Evolutionary conservation across 805 yeast genomes (phyloP).

Genomic region (Metschnikowia picachoensis): DNA sequence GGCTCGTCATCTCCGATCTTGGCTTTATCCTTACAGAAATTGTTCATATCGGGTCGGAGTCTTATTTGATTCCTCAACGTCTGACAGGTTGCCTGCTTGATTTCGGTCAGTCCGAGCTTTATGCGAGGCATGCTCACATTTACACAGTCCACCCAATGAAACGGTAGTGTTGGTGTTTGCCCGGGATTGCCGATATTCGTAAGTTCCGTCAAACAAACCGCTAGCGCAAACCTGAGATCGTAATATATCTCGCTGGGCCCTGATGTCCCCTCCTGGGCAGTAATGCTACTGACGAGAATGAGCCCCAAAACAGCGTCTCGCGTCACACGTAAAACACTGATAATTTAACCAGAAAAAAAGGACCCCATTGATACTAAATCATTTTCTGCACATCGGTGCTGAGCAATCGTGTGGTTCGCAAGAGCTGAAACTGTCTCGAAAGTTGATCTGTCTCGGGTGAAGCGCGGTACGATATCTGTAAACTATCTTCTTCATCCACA

Average conservation of each 20-base stretch:
- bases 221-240: conserved; percentile 56
- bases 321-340: too few species aligned
- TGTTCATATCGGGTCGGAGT: conserved; percentile 17
- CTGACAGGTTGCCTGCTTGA: conserved; percentile 22
- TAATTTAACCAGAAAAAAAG: not conserved
- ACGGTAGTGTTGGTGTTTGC: conserved; percentile 23
- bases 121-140: conserved; percentile 37
- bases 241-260: conserved; percentile 26
- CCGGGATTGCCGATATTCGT: conserved; percentile 1
- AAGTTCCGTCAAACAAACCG: conserved; percentile 42
- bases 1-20: conserved; percentile 20
- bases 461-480: not conserved
- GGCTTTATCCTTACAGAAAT: conserved; percentile 21
- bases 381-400: conserved; percentile 7
- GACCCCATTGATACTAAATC: not conserved
- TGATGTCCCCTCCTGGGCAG: not conserved
- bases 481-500: not conserved
- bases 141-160: conserved; percentile 57
- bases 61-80: conserved; percentile 21
- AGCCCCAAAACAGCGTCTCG: too few species aligned
- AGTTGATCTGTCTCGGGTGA: conserved; percentile 5
- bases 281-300: not conserved
- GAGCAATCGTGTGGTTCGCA: conserved; percentile 10
- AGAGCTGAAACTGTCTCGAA: conserved; percentile 5
- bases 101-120: conserved; percentile 19